Base-by-base conservation (phyloP, 345 rosid species). In the Chamaenerion angustifolium region DNA sequence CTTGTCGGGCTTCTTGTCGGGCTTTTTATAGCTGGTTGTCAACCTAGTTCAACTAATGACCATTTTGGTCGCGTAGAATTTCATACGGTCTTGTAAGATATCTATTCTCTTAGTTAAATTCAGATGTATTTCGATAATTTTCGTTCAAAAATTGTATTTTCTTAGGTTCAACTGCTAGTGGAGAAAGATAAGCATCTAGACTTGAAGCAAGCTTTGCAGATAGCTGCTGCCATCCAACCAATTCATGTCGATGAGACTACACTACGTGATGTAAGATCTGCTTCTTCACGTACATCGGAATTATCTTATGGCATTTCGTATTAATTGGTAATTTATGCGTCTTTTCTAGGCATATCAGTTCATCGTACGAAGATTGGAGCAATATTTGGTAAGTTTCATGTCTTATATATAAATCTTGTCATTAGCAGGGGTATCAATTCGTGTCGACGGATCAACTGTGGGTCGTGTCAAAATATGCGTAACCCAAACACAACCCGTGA, bases 11-110 rank as follows among this genome's bases (percentile, higher is more conserved):
- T n/a, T n/a, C n/a, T n/a, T n/a, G n/a, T n/a, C n/a, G n/a, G 98
- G 60, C 68, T 90, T 64, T 90, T 83, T 79, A 82, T 92, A 65
- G 95, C 98, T 64, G 95, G 95, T 64, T 86, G 94, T 74, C 95
- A 86, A 69, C 98, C 95, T 65, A 81, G 82, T 71, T 86, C 98
- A 59, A 70, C 92, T 16, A 86, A 76, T 66, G 98, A 90, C 53
- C 95, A 94, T 46, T 90, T 79, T 76, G 98, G 98, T 49, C 65
- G 54, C 75, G 94, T 63, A 86, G 98, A 75, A 86, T 86, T 58
- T 83, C 98, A 42, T 83, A 90, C 58, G 98, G 92, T 56, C 78
- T 90, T 12, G 98, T 86, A 76, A 76, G 98, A 68, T 43, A 56
- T 52, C 50, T 60, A 62, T 51, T 68, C 5, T 19, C 10, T 43